phyloP scores from a whole-genome alignment of 1,284 basidiomycete genomes.

The Melampsora occidentalis region DNA sequence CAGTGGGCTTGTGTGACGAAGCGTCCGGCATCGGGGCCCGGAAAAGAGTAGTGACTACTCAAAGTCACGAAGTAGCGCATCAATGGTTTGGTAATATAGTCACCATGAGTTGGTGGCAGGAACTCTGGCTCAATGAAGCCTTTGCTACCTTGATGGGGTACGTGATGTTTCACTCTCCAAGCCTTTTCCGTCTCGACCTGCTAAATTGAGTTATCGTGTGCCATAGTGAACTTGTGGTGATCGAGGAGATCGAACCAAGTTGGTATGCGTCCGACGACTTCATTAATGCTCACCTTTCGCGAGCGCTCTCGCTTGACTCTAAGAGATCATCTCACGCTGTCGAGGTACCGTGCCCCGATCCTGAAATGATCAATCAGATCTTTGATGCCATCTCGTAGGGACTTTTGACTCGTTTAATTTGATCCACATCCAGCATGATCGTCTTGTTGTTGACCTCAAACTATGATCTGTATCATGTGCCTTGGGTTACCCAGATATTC shows the following conservation, averaged over 20 bases:
- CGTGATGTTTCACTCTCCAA: constrained; percentile 46
- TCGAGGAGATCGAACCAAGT: constrained; percentile 55
- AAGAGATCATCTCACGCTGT: constrained; percentile 92
- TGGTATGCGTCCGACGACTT: constrained; percentile 61
- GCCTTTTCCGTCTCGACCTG: background rate
- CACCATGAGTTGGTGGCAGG: constrained; percentile 56
- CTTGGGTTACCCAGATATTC: constrained; percentile 36
- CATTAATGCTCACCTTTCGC: constrained; percentile 59
- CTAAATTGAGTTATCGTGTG: background rate
- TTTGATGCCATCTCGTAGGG: constrained; percentile 68
- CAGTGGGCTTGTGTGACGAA: constrained; percentile 76
- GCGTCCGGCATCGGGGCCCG: constrained; percentile 72
- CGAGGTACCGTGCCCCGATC: constrained; percentile 85
- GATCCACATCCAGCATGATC: constrained; percentile 51
- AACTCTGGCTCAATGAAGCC: constrained; percentile 62
- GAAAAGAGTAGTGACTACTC: constrained; percentile 73
- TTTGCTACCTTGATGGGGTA: constrained; percentile 81
- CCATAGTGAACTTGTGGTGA: constrained; percentile 44
- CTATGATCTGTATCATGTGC: background rate
- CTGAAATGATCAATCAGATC: constrained; percentile 79
- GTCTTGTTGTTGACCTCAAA: background rate
- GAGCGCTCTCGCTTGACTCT: constrained; percentile 76
- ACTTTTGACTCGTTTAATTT: constrained; percentile 9
- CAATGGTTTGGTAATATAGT: constrained; percentile 80
- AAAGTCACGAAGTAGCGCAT: constrained; percentile 69